These are phyloP conservation scores for Cucurbita argyrosperma DNA, from an alignment of 306 rosid genomes.

Conservation along the genomic window DNA sequence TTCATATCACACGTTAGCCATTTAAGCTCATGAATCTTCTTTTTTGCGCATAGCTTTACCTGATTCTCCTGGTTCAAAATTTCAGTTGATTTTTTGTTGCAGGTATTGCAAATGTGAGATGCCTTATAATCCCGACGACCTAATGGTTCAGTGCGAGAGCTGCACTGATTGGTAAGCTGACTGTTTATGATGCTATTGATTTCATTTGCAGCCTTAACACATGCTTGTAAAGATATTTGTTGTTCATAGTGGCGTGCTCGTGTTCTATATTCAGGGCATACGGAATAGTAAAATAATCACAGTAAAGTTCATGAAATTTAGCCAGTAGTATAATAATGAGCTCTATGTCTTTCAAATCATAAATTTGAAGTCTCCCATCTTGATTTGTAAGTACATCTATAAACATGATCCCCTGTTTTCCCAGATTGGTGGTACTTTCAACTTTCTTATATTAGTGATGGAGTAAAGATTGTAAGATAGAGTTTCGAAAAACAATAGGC, in stretches of 20 bases:
- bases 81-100: slow-evolving; percentile 21
- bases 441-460: background rate
- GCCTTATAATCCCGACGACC: slow-evolving; percentile 97
- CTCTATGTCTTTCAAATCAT: background rate
- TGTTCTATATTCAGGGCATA: background rate
- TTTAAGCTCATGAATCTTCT: background rate
- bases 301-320: background rate
- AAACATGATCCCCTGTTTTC: too few relatives aligned
- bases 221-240: background rate
- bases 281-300: background rate
- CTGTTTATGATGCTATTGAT: background rate
- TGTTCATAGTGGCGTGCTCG: background rate
- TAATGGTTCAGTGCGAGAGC: slow-evolving; percentile 94
- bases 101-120: slow-evolving; percentile 99
- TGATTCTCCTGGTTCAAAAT: slow-evolving; percentile 5
- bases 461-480: background rate
- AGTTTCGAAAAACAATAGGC: background rate
- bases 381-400: background rate
- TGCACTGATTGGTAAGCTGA: slow-evolving; percentile 82
- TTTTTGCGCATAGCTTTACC: background rate
- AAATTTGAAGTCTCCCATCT: too few relatives aligned
- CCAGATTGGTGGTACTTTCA: background rate
- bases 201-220: too few relatives aligned
- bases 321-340: background rate
- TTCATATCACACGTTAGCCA: background rate